Percentiles rank a stretch among this genome's conserved stretches.
Evolutionary conservation across 495 filamentous ascomycete species (phyloP).

Genomic region (Letharia lupina): DNA sequence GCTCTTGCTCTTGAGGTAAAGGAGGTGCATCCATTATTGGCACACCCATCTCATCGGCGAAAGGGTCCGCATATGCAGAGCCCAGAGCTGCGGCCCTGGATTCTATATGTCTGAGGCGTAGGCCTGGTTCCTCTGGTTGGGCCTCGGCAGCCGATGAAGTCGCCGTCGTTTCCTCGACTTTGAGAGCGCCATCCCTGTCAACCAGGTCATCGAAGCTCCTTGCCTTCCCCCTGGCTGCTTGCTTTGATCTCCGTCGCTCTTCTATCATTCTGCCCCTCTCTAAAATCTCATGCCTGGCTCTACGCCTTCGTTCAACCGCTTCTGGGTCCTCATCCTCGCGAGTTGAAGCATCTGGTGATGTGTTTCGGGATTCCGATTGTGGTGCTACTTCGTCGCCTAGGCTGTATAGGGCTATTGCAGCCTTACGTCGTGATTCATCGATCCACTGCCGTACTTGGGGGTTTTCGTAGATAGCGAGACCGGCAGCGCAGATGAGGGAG

Average conservation of each 20-base stretch:
- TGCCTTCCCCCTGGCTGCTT: slow-evolving; percentile 21
- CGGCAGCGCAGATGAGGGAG: slow-evolving; percentile 67
- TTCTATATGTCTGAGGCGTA: slow-evolving; percentile 41
- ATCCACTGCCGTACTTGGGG: slow-evolving; percentile 72
- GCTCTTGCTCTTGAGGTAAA: neutral
- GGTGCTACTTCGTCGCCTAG: slow-evolving; percentile 71
- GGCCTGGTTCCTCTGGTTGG: slow-evolving; percentile 33
- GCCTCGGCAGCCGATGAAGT: slow-evolving; percentile 41
- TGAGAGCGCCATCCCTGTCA: slow-evolving; percentile 44
- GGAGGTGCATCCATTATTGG: neutral
- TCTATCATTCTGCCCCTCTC: slow-evolving; percentile 47
- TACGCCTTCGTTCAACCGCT: slow-evolving; percentile 60
- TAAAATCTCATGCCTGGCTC: slow-evolving; percentile 64
- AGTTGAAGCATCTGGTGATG: slow-evolving; percentile 39
- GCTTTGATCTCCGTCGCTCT: slow-evolving; percentile 28
- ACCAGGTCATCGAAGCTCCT: slow-evolving; percentile 48
- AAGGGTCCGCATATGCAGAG: slow-evolving; percentile 50
- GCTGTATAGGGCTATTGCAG: slow-evolving; percentile 67
- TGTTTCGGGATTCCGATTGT: slow-evolving; percentile 19
- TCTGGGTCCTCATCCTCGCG: slow-evolving; percentile 51
- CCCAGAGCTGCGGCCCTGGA: slow-evolving; percentile 41
- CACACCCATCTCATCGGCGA: slow-evolving; percentile 42
- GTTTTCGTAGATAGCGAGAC: slow-evolving; percentile 77
- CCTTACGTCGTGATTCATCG: slow-evolving; percentile 64
- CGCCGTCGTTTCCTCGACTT: slow-evolving; percentile 26